These are phyloP conservation scores for Starmerella powellii DNA, from an alignment of 805 yeast genomes.

Conservation along the genomic window DNA sequence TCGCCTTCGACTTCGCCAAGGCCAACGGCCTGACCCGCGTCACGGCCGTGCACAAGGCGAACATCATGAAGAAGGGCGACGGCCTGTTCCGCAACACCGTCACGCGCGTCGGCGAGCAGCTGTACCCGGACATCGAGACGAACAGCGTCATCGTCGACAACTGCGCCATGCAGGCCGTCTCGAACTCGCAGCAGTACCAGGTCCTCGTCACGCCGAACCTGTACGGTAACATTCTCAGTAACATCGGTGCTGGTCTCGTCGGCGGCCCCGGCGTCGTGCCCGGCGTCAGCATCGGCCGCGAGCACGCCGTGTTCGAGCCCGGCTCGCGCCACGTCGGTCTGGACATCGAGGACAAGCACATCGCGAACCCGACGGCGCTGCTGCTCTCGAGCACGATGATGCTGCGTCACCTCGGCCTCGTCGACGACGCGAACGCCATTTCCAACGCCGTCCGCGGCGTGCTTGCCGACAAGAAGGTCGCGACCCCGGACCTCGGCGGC, in stretches of 20 bases:
- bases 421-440: conserved; percentile 71
- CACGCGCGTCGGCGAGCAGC: conserved; percentile 65
- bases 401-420: conserved; percentile 91
- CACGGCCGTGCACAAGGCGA: conserved; percentile 97
- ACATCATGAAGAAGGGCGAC: conserved; percentile 97
- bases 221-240: conserved; percentile 94
- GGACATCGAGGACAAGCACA: conserved; percentile 85
- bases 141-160: conserved; percentile 95
- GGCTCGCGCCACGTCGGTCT: conserved; percentile 99
- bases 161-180: conserved; percentile 98
- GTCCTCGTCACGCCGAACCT: conserved; percentile 95
- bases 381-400: conserved; percentile 79
- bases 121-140: conserved; percentile 66
- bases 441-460: conserved; percentile 82
- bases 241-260: conserved; percentile 93
- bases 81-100: conserved; percentile 94
- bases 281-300: conserved; percentile 97
- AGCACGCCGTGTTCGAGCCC: conserved; percentile 95
- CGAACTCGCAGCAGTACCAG: conserved; percentile 95
- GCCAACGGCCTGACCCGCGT: conserved; percentile 85
- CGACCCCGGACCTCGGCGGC: conserved; percentile 91
- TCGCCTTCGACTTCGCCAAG: conserved; percentile 90
- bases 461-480: conserved; percentile 71
- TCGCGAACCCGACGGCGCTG: conserved; percentile 98
- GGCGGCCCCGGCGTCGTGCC: conserved; percentile 99